Base-by-base conservation (phyloP, 108 stramenopile genomes). In the Mayamaea pseudoterrestris region DNA sequence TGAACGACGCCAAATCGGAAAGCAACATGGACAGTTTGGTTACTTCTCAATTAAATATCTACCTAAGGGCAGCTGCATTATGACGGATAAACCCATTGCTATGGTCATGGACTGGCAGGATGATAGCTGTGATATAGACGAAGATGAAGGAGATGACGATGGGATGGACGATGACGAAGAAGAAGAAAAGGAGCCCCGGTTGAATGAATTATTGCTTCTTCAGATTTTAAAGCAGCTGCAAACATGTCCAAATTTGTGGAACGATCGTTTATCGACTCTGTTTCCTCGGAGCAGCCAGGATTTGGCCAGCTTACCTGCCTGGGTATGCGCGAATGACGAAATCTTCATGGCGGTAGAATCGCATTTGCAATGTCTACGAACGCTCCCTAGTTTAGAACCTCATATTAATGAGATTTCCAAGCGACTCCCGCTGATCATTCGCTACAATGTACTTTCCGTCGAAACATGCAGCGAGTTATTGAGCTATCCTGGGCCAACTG, bases 381-480 rank as follows among this genome's bases (percentile, higher is more conserved):
- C 25, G 2, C 44, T 44, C 3, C 23, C 44, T 13, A 8, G 5
- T 20, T 60, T 52, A 46, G 58, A 50, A 16, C n/a, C n/a, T n/a
- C n/a, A n/a, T n/a, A 52, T 63, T 11, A 74, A 69, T 24, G 70
- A 69, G 50, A 81, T 81, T 30, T 53, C 58, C 11, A 22, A 65
- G 17, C 58, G 79, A 27, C 47, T 86, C 1, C 84, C 84, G 11
- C 55, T 79, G 22, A 77, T 81, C 35, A 61, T 86, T 32, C 74
- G 80, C 1, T 86, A 86, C 66, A 86, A 86, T 45, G 65, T 68
- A 0, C 45, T 86, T 5, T 66, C 65, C 21, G 47, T 75, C 27
- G 77, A 78, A 51, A 81, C 79, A 14, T 76, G 65, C 47, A 59
- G 72, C 30, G 84, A 81, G 37, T 43, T 81, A 16, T 58, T 79